A percentile compares a stretch with the other conserved stretches of the same genome.
Conservation (phyloP, 202 grass and related monocot genomes). For the Schoenoplectus triqueter region DNA sequence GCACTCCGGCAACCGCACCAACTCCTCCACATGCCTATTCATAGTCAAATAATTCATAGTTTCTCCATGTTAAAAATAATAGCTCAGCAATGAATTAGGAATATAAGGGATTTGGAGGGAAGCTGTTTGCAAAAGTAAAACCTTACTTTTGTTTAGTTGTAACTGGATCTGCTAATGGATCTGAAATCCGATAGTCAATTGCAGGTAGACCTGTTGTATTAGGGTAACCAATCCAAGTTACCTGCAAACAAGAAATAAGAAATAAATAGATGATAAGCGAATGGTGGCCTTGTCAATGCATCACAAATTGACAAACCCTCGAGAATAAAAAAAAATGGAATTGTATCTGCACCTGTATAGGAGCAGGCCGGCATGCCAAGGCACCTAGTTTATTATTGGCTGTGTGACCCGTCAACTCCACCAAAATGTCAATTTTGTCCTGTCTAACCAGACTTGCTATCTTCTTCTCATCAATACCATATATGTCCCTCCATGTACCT, state of each 20-base stretch:
- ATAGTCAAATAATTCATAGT: constrained; percentile 20
- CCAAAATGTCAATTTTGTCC: constrained; percentile 97
- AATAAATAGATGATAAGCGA: constrained; percentile 16
- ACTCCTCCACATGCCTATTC: constrained; percentile 85
- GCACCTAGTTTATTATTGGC: constrained; percentile 97
- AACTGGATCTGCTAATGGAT: constrained; percentile 77
- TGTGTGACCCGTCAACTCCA: constrained; percentile 99
- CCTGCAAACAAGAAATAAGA: constrained; percentile 50
- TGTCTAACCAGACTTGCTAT: constrained; percentile 86
- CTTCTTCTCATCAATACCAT: constrained; percentile 90
- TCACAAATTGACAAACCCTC: constrained; percentile 33
- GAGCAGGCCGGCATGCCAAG: constrained; percentile 92
- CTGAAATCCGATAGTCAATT: constrained; percentile 95
- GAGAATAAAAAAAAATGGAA: constrained; percentile 31
- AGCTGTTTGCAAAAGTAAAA: constrained; percentile 14
- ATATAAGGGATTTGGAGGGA: neutral
- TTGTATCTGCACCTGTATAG: constrained; percentile 70
- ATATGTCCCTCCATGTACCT: constrained; percentile 96
- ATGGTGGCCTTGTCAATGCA: constrained; percentile 17
- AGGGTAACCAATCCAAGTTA: constrained; percentile 99
- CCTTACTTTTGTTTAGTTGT: constrained; percentile 79
- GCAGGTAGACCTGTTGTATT: constrained; percentile 98
- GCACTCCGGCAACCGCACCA: constrained; percentile 84
- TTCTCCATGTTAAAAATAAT: neutral
- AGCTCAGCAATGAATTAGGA: neutral